A percentile compares a stretch with the other conserved stretches of the same genome.
Evolutionary conservation across 257 asterid species (phyloP).

Genomic region (Dorcoceras hygrometricum): DNA sequence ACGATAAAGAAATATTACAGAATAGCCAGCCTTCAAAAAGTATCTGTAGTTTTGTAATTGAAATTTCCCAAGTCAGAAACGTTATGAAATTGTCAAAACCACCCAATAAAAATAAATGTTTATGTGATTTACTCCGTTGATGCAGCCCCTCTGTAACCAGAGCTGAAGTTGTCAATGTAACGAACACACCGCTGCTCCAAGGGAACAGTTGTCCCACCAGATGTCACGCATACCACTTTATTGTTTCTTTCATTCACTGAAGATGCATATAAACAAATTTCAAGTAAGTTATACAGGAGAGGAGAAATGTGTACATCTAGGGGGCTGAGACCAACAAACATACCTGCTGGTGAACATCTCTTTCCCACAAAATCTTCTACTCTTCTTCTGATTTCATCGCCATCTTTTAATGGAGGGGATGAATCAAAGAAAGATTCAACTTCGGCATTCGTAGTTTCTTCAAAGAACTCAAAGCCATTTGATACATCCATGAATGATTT

Average conservation of each 20-base stretch:
- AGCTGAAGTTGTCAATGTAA: constrained; percentile 90
- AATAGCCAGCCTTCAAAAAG: constrained; percentile 50
- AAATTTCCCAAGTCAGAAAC: constrained; percentile 22
- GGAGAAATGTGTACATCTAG: not conserved
- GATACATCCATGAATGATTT: constrained; percentile 30
- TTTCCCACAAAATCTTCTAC: constrained; percentile 45
- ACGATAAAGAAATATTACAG: constrained; percentile 76
- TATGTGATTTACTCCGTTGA: constrained; percentile 72
- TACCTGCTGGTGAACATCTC: constrained; percentile 44
- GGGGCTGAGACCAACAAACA: constrained; percentile 21
- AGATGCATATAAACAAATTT: constrained; percentile 18
- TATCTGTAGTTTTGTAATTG: constrained; percentile 48
- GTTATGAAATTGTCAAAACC: not conserved
- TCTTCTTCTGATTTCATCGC: constrained; percentile 43
- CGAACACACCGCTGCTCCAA: constrained; percentile 76
- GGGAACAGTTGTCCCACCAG: constrained; percentile 98
- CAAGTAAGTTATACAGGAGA: constrained; percentile 3
- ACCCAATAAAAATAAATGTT: constrained; percentile 8
- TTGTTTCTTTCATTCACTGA: constrained; percentile 56
- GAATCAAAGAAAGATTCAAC: constrained; percentile 71
- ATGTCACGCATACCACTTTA: constrained; percentile 84
- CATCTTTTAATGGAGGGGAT: constrained; percentile 78
- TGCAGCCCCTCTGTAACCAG: constrained; percentile 96
- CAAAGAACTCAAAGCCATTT: constrained; percentile 27
- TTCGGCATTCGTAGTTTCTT: constrained; percentile 44